A percentile compares a stretch with the other conserved stretches of the same genome.
Conservation (phyloP, 2,329 filamentous ascomycete species). For the Zymoseptoria pseudotritici region DNA sequence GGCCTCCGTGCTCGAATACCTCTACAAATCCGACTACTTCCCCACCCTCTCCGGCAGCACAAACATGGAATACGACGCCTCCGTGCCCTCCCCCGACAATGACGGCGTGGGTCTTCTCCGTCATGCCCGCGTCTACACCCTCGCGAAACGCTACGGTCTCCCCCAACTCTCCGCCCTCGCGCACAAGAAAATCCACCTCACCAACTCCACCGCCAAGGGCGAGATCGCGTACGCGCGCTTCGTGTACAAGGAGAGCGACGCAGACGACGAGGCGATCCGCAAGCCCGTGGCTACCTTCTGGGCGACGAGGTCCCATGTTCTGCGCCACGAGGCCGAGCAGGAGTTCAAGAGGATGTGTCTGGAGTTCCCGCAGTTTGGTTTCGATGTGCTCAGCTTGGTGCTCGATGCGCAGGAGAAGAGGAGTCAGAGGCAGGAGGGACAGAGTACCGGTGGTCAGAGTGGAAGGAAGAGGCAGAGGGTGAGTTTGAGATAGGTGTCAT, state of each 20-base stretch:
- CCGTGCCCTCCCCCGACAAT: constrained; percentile 60
- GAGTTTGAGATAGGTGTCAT: neutral
- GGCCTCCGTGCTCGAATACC: constrained; percentile 72
- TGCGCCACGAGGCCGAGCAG: constrained; percentile 76
- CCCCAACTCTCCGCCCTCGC: constrained; percentile 65
- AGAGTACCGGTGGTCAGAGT: constrained; percentile 29
- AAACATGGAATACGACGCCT: constrained; percentile 61
- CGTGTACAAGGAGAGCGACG: constrained; percentile 69
- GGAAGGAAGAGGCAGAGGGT: constrained; percentile 34
- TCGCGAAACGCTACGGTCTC: constrained; percentile 69
- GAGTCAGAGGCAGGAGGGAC: constrained; percentile 30
- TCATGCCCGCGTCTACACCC: constrained; percentile 82
- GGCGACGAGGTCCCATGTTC: constrained; percentile 70
- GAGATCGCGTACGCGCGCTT: constrained; percentile 90
- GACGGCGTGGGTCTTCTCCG: constrained; percentile 77
- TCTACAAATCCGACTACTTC: constrained; percentile 85
- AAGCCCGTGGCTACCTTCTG: constrained; percentile 85
- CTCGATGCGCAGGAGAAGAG: constrained; percentile 45
- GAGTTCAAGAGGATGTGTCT: constrained; percentile 81
- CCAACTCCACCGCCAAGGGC: constrained; percentile 77
- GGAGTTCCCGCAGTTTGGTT: constrained; percentile 85
- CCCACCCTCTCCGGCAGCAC: constrained; percentile 54
- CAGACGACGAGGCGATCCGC: constrained; percentile 65
- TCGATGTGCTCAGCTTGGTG: constrained; percentile 72
- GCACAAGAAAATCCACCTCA: constrained; percentile 84